Percentiles rank a stretch among this genome's conserved stretches.
phyloP scores from a whole-genome alignment of 768 basidiomycete genomes.

The Mycena latifolia region DNA sequence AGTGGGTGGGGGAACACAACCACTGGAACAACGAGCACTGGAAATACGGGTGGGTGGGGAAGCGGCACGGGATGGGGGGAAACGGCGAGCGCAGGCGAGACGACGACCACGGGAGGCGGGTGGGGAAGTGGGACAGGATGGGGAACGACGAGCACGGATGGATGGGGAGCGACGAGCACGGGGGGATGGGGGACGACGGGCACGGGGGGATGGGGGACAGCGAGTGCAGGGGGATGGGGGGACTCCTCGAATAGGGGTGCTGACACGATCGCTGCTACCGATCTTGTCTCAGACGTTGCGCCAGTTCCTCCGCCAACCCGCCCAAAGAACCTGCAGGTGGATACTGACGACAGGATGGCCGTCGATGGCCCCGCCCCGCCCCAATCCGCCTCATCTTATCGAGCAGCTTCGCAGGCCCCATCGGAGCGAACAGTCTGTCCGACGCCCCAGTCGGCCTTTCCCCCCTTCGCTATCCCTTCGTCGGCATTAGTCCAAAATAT shows the following conservation, averaged over 20 bases:
- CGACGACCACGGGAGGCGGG: not conserved
- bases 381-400: constrained; percentile 30
- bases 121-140: not conserved
- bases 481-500: constrained; percentile 9
- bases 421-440: constrained; percentile 7
- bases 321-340: constrained; percentile 14
- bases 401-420: constrained; percentile 18
- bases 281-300: not conserved
- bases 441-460: constrained; percentile 28
- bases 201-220: no score
- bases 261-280: no score
- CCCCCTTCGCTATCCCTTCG: constrained; percentile 15
- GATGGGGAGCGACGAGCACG: not conserved
- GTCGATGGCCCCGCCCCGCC: constrained; percentile 17
- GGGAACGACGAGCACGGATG: not conserved
- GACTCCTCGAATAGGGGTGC: no score
- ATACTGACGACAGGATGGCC: constrained; percentile 1
- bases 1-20: not conserved
- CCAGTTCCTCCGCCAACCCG: not conserved
- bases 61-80: constrained; percentile 9
- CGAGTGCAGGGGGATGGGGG: no score
- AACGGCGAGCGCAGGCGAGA: not conserved
- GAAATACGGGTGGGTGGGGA: not conserved
- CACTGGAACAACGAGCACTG: no score
- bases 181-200: not conserved